phyloP scores from a whole-genome alignment of 1,284 basidiomycete genomes.

The Cutaneotrichosporon sp. region DNA sequence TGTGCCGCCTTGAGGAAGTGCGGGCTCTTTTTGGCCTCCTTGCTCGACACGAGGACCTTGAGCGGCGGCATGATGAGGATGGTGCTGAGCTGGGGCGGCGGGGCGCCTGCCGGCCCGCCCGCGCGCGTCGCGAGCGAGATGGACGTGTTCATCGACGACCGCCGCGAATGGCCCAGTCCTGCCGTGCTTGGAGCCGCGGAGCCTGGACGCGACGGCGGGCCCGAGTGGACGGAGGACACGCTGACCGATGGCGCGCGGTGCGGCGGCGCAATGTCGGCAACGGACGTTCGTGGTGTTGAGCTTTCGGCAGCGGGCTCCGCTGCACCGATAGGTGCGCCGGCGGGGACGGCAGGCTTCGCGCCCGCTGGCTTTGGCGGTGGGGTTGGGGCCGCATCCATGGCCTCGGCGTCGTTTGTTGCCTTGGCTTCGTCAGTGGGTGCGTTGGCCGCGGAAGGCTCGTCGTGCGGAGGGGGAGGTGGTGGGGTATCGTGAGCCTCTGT shows the following conservation, averaged over 20 bases:
- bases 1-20: constrained; percentile 77
- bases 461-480: background rate
- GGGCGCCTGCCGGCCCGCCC: constrained; percentile 9
- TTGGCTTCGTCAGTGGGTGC: background rate
- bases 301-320: background rate
- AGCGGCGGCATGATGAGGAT: constrained; percentile 70
- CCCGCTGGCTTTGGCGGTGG: constrained; percentile 7
- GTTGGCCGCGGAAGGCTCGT: background rate
- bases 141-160: constrained; percentile 34
- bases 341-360: constrained; percentile 4
- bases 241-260: constrained; percentile 5
- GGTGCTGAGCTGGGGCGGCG: constrained; percentile 46
- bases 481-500: background rate
- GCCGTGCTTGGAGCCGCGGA: constrained; percentile 1
- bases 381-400: constrained; percentile 6
- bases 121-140: constrained; percentile 29
- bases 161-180: constrained; percentile 27
- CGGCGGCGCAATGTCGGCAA: too few relatives aligned
- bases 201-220: constrained; percentile 17
- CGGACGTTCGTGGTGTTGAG: background rate
- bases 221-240: background rate
- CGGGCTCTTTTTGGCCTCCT: constrained; percentile 77
- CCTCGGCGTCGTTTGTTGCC: background rate
- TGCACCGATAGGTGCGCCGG: constrained; percentile 2
- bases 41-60: constrained; percentile 78